Conservation (phyloP, 129 eudicot genomes). For the Saussurea involucrata region DNA sequence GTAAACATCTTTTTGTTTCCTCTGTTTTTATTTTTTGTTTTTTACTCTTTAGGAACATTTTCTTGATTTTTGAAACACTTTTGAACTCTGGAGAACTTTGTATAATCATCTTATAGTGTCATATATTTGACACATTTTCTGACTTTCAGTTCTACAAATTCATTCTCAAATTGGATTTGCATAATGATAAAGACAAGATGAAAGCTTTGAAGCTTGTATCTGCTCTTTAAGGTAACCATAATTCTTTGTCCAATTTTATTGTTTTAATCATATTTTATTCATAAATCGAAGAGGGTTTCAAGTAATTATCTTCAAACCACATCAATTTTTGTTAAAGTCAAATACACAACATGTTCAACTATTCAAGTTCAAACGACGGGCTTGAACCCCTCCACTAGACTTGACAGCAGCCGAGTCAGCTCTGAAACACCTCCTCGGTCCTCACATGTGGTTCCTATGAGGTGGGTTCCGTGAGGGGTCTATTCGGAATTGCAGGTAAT, state of each 20-base stretch:
- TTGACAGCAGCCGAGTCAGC: too few relatives aligned
- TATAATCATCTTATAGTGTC: not conserved
- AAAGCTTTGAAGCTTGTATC: conserved; percentile 77
- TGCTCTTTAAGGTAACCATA: conserved; percentile 60
- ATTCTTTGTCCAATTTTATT: not conserved
- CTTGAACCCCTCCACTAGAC: too few relatives aligned
- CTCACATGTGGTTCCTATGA: too few relatives aligned
- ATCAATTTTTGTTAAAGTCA: not conserved
- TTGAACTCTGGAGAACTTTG: not conserved
- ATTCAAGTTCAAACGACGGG: too few relatives aligned
- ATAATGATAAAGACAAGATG: conserved; percentile 68
- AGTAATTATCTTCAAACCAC: not conserved
- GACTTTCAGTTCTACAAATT: conserved; percentile 43
- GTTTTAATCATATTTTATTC: not conserved
- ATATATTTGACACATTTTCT: not conserved
- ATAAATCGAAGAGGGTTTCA: not conserved
- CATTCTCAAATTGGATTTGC: conserved; percentile 72
- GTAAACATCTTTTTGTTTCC: not conserved
- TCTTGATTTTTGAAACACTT: not conserved
- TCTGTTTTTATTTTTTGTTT: too few relatives aligned
- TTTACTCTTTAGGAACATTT: not conserved
- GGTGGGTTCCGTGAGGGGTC: too few relatives aligned
- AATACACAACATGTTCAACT: too few relatives aligned
- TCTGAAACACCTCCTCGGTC: too few relatives aligned
- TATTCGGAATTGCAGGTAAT: too few relatives aligned